Conservation (phyloP, 1,139 yeast genomes). For the Pichia sp. region DNA sequence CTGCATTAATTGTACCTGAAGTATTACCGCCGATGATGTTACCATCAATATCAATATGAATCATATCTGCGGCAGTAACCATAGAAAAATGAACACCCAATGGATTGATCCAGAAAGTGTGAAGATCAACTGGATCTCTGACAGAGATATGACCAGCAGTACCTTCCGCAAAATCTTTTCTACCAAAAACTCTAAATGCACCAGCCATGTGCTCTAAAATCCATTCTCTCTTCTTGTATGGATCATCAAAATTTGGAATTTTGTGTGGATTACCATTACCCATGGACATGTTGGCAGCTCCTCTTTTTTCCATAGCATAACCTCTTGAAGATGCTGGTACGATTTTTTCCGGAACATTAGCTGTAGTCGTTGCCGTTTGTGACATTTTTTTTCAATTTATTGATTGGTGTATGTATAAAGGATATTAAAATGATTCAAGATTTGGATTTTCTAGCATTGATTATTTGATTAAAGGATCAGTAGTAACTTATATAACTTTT, state of each 20-base stretch:
- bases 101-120: constrained; percentile 74
- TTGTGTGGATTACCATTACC: constrained; percentile 28
- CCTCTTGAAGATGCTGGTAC: constrained; percentile 29
- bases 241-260: constrained; percentile 45
- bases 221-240: constrained; percentile 49
- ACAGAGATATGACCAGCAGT: constrained; percentile 73
- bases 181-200: constrained; percentile 68
- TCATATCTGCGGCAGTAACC: constrained; percentile 63
- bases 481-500: too few species aligned
- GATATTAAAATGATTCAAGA: not conserved
- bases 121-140: constrained; percentile 63
- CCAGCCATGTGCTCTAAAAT: constrained; percentile 69
- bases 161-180: constrained; percentile 65
- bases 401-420: not conserved
- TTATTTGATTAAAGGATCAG: too few species aligned
- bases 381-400: not conserved
- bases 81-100: constrained; percentile 63
- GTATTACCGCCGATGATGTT: constrained; percentile 13
- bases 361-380: constrained; percentile 7
- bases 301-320: constrained; percentile 31
- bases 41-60: constrained; percentile 54
- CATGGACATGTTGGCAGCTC: constrained; percentile 41
- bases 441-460: too few species aligned
- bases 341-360: constrained; percentile 11
- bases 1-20: constrained; percentile 55